phyloP scores from a whole-genome alignment of 2,329 filamentous ascomycete species.

The Dothistroma pini region DNA sequence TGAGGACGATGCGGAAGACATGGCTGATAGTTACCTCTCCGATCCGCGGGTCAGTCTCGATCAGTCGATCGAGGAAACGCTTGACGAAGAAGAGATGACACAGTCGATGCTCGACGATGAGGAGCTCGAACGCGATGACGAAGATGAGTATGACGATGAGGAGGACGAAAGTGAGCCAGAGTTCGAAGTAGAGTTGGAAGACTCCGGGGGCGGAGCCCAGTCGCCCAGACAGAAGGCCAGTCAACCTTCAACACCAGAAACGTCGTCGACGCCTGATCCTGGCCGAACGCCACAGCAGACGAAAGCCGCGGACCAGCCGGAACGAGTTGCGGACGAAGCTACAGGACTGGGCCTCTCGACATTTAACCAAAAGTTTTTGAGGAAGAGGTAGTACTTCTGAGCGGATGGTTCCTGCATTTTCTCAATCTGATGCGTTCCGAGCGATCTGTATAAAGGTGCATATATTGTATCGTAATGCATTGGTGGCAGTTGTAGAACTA shows the following conservation, averaged over 20 bases:
- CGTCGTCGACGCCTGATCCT: not conserved
- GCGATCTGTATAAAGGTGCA: not conserved
- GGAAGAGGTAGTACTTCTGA: slow-evolving; percentile 1
- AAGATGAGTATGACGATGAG: slow-evolving; percentile 27
- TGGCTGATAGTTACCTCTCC: slow-evolving; percentile 21
- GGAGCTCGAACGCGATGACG: slow-evolving; percentile 28
- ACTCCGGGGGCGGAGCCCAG: slow-evolving; percentile 14
- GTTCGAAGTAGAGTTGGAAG: slow-evolving; percentile 9
- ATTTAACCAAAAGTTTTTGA: not conserved
- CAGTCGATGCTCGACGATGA: slow-evolving; percentile 19
- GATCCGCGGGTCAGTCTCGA: slow-evolving; percentile 20
- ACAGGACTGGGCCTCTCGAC: not conserved
- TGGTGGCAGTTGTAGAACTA: not conserved
- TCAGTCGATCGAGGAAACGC: slow-evolving; percentile 19
- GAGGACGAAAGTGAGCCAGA: slow-evolving; percentile 6
- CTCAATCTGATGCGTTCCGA: not conserved
- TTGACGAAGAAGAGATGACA: slow-evolving; percentile 20
- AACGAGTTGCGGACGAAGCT: not conserved
- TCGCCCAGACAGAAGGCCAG: slow-evolving; percentile 5
- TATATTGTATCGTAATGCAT: not conserved
- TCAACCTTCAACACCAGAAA: slow-evolving; percentile 14
- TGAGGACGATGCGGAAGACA: slow-evolving; percentile 32
- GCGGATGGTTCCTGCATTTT: not conserved
- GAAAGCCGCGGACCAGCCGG: not conserved
- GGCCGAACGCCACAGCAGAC: not conserved